A percentile compares a stretch with the other conserved stretches of the same genome.
phyloP scores from a whole-genome alignment of 495 filamentous ascomycete species.

The Schizothecium vesticola region DNA sequence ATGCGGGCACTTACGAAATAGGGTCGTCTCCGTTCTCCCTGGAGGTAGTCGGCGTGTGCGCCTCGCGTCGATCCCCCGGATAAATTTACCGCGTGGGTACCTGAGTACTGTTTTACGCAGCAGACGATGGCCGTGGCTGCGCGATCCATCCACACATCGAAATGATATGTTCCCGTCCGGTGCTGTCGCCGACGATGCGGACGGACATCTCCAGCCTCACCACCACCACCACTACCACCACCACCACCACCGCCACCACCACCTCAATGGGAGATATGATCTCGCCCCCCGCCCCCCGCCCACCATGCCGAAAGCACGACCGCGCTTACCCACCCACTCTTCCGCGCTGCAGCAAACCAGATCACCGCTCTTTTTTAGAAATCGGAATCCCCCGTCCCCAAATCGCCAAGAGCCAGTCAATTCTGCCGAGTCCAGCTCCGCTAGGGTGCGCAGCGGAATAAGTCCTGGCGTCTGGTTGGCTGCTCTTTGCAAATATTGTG shows the following conservation, averaged over 20 bases:
- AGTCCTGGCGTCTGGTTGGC: not conserved
- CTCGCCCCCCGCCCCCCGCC: not conserved
- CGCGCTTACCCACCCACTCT: not conserved
- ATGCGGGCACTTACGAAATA: not conserved
- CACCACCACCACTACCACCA: not conserved
- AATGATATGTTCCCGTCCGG: not conserved
- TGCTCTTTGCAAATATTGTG: not conserved
- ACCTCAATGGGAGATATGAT: not conserved
- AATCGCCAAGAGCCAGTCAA: not conserved
- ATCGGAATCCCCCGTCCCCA: not conserved
- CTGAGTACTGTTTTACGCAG: not conserved
- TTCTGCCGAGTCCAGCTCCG: not conserved
- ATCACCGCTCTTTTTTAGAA: not conserved
- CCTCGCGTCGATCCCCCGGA: constrained; percentile 5
- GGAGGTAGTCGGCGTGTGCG: not conserved
- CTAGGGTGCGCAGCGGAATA: not conserved
- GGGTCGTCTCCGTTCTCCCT: not conserved
- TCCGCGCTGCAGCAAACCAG: not conserved
- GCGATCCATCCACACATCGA: not conserved
- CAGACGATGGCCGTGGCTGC: not conserved
- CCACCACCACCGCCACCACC: not conserved
- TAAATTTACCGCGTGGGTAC: not conserved
- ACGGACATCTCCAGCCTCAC: not conserved
- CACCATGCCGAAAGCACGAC: not conserved
- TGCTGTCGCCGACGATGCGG: not conserved